Evolutionary conservation across 495 filamentous ascomycete species (phyloP).

Genomic region (Daldinia vernicosa): DNA sequence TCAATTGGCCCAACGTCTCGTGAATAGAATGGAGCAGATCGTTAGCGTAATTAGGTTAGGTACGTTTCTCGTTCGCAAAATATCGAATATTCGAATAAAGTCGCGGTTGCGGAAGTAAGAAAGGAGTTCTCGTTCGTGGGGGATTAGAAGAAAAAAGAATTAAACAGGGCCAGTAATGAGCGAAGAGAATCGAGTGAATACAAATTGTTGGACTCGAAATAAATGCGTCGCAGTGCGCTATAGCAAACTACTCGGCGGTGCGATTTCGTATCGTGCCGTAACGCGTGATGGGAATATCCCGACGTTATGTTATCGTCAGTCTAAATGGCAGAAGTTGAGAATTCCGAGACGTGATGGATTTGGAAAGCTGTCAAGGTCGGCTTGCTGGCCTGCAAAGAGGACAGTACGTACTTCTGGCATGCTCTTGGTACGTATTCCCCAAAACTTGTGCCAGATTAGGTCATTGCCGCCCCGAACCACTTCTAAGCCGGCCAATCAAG

Average conservation of each 20-base stretch:
- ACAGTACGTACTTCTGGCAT: conserved; percentile 9
- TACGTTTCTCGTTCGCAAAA: conserved; percentile 14
- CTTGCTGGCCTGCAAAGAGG: conserved; percentile 1
- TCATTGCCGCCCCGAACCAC: conserved; percentile 31
- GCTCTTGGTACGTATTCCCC: neutral
- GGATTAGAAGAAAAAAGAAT: conserved; percentile 20
- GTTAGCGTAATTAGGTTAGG: neutral
- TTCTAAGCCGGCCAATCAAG: conserved; percentile 27
- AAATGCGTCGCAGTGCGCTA: conserved; percentile 23
- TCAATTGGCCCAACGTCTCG: conserved; percentile 30
- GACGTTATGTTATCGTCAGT: conserved; percentile 18
- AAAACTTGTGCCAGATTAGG: conserved; percentile 26
- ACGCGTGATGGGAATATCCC: conserved; percentile 18
- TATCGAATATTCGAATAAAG: neutral
- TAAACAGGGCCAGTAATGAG: conserved; percentile 39
- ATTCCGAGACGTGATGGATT: conserved; percentile 39
- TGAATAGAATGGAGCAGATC: neutral
- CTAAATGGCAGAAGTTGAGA: conserved; percentile 22
- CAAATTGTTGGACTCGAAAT: conserved; percentile 23
- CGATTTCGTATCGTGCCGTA: conserved; percentile 26
- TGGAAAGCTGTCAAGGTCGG: conserved; percentile 37
- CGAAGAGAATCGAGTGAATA: conserved; percentile 40
- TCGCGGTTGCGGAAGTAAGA: conserved; percentile 3
- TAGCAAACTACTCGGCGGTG: neutral
- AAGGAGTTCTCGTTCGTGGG: conserved; percentile 7